These are phyloP conservation scores for Eucalyptus marginata DNA, from an alignment of 345 rosid species.

Conservation along the genomic window DNA sequence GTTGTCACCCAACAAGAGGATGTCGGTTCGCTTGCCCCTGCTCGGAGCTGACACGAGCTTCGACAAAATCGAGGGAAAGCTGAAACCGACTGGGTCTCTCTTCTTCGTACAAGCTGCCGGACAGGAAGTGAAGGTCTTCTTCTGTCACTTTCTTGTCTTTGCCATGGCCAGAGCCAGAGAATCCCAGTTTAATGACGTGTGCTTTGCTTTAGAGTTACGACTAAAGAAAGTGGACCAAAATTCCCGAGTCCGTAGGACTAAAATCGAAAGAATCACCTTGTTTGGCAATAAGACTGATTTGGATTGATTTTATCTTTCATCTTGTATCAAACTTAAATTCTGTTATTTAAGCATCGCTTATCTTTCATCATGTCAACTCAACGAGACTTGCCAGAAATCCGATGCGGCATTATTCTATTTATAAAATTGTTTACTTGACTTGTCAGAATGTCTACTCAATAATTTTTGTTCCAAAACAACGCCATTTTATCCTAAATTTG, in stretches of 20 bases:
- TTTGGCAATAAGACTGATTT: background rate
- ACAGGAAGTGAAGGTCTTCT: background rate
- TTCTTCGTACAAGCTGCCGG: background rate
- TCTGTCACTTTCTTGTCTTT: background rate
- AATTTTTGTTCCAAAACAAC: no score
- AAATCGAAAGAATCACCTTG: background rate
- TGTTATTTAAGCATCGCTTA: background rate
- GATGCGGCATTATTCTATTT: no score
- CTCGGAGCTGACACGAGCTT: background rate
- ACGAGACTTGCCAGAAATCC: no score
- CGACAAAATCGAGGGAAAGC: background rate
- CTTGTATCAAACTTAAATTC: background rate
- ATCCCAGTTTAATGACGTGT: background rate
- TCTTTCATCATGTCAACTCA: no score
- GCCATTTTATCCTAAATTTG: no score
- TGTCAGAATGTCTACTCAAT: no score
- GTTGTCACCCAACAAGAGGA: slow-evolving; percentile 15
- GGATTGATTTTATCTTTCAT: background rate
- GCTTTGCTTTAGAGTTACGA: background rate
- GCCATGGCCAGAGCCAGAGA: background rate
- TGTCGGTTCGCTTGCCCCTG: background rate
- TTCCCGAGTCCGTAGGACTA: background rate
- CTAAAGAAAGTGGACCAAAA: background rate
- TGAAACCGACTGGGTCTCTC: background rate
- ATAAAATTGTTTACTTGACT: no score